Evolutionary conservation across 2,329 filamentous ascomycete species (phyloP).

Genomic region (Lizonia empirigonia): DNA sequence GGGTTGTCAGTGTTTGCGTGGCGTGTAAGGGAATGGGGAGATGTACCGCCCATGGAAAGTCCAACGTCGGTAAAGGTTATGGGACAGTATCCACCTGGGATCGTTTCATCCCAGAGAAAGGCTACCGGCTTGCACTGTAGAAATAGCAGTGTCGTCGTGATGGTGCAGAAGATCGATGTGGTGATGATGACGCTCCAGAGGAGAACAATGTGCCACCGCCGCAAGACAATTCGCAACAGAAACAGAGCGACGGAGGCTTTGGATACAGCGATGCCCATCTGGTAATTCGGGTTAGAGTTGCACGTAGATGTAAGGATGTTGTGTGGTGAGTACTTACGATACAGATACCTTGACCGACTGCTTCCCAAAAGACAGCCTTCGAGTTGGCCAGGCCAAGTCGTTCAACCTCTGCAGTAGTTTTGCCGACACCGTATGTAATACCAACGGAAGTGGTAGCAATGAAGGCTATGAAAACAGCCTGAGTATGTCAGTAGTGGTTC

Average conservation of each 20-base stretch:
- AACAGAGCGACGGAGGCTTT: slow-evolving; percentile 42
- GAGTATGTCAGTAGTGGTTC: neutral
- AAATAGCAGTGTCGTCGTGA: slow-evolving; percentile 36
- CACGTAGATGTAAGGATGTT: no score
- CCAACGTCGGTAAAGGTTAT: slow-evolving; percentile 37
- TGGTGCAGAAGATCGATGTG: slow-evolving; percentile 32
- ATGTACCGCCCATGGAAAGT: slow-evolving; percentile 35
- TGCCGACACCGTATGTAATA: slow-evolving; percentile 37
- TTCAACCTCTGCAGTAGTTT: slow-evolving; percentile 29
- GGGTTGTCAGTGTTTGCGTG: slow-evolving; percentile 7
- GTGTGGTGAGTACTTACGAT: slow-evolving; percentile 14
- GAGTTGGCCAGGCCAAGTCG: slow-evolving; percentile 30
- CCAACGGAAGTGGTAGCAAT: slow-evolving; percentile 33
- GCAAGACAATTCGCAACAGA: slow-evolving; percentile 38
- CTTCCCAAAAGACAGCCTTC: slow-evolving; percentile 41
- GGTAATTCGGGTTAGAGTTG: neutral
- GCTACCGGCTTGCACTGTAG: slow-evolving; percentile 35
- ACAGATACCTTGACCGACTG: slow-evolving; percentile 39
- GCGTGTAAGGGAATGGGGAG: neutral
- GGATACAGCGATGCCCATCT: slow-evolving; percentile 39
- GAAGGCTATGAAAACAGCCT: slow-evolving; percentile 37
- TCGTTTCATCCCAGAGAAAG: slow-evolving; percentile 36
- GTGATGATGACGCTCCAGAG: slow-evolving; percentile 41
- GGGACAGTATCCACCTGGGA: slow-evolving; percentile 33
- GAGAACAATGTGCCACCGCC: slow-evolving; percentile 35